Evolutionary conservation across 106 monocot species (phyloP).

Genomic region (Phalaenopsis aphrodite): DNA sequence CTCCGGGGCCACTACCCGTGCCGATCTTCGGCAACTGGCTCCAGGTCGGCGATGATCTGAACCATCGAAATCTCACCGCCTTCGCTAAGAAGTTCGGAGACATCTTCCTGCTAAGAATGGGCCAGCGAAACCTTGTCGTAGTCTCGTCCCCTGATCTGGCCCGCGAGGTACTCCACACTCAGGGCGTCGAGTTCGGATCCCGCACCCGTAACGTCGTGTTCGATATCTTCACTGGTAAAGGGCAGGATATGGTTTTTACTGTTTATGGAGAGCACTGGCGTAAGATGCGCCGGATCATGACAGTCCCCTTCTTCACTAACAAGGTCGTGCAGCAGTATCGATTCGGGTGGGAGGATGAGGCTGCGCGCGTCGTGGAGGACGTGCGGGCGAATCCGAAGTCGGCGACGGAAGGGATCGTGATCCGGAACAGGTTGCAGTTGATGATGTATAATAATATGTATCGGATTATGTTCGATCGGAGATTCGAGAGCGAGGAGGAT

Average conservation of each 20-base stretch:
- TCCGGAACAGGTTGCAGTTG: slow-evolving; percentile 41
- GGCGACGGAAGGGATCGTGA: slow-evolving; percentile 29
- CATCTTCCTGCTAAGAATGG: slow-evolving; percentile 44
- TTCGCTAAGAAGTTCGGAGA: slow-evolving; percentile 36
- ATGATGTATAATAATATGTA: slow-evolving; percentile 65
- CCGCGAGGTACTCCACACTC: slow-evolving; percentile 49
- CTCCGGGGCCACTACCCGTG: slow-evolving; percentile 40
- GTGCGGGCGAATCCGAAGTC: slow-evolving; percentile 17
- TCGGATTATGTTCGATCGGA: slow-evolving; percentile 47
- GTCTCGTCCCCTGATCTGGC: slow-evolving; percentile 49
- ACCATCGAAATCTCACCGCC: slow-evolving; percentile 37
- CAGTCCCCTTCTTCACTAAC: slow-evolving; percentile 61
- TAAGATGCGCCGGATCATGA: slow-evolving; percentile 64
- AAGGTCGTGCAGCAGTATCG: slow-evolving; percentile 58
- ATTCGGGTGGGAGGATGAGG: slow-evolving; percentile 39
- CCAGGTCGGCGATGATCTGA: slow-evolving; percentile 52
- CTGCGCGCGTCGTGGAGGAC: slow-evolving; percentile 32
- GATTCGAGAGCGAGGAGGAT: slow-evolving; percentile 46
- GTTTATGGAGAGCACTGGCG: slow-evolving; percentile 65
- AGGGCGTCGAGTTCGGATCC: slow-evolving; percentile 60
- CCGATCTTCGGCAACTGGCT: slow-evolving; percentile 63
- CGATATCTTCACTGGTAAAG: slow-evolving; percentile 54
- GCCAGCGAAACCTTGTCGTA: slow-evolving; percentile 38
- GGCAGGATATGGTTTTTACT: slow-evolving; percentile 68
- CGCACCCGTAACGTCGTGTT: slow-evolving; percentile 50